A percentile compares a stretch with the other conserved stretches of the same genome.
These are phyloP conservation scores for Petunia hybrid DNA, from an alignment of 305 asterid species.

Conservation along the genomic window DNA sequence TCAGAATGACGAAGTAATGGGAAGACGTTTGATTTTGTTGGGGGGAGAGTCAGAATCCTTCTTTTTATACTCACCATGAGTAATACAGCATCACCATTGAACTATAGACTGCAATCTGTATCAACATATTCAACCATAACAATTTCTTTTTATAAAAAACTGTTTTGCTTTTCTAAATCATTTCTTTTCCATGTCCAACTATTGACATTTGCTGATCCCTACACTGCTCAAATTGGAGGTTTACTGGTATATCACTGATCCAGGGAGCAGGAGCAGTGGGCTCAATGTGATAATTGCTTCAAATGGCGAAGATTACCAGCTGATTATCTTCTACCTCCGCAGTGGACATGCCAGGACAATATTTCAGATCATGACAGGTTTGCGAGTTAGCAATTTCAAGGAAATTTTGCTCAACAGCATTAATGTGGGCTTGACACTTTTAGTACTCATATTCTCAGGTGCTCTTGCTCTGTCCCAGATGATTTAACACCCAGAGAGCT, in stretches of 20 bases:
- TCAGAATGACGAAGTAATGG: neutral
- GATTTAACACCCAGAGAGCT: slow-evolving; percentile 73
- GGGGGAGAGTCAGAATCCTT: neutral
- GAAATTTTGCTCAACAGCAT: neutral
- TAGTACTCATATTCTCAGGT: slow-evolving; percentile 53
- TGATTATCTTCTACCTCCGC: slow-evolving; percentile 82
- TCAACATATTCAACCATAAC: neutral
- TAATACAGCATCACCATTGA: slow-evolving; percentile 28
- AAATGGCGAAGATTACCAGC: slow-evolving; percentile 84
- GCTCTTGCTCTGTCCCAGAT: slow-evolving; percentile 79
- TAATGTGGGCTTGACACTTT: slow-evolving; percentile 33
- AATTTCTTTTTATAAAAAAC: neutral
- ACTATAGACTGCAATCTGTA: neutral
- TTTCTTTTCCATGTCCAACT: slow-evolving; percentile 15
- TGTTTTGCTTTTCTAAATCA: slow-evolving; percentile 8
- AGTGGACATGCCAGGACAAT: slow-evolving; percentile 86
- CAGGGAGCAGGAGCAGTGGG: slow-evolving; percentile 96
- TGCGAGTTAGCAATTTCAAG: slow-evolving; percentile 23
- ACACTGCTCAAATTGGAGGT: slow-evolving; percentile 3
- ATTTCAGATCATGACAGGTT: slow-evolving; percentile 66
- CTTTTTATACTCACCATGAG: neutral
- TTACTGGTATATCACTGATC: slow-evolving; percentile 30
- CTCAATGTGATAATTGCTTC: slow-evolving; percentile 85
- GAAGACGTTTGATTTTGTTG: neutral
- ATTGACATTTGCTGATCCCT: slow-evolving; percentile 22